Percentiles rank a stretch among this genome's conserved stretches.
phyloP scores from a whole-genome alignment of 148 eudicot species.

The Vaccinium macrocarpon region DNA sequence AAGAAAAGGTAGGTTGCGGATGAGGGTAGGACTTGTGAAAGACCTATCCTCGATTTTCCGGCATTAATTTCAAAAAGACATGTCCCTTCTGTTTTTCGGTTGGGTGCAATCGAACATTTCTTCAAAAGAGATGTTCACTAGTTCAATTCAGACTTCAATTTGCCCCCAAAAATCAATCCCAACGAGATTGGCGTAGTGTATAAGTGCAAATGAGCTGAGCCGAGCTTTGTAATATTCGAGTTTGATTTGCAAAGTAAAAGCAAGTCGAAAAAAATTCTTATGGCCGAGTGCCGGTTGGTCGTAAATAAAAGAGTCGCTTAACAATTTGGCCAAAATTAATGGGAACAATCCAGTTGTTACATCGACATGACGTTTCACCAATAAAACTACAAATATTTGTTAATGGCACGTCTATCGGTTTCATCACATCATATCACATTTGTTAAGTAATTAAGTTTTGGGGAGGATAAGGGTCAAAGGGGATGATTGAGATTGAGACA shows the following conservation, averaged over 20 bases:
- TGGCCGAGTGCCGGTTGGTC: too few relatives aligned
- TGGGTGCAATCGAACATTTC: not conserved
- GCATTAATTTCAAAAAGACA: too few relatives aligned
- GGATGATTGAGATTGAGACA: constrained; percentile 13
- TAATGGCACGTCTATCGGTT: not conserved
- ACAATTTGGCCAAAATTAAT: not conserved
- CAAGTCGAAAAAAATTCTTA: too few relatives aligned
- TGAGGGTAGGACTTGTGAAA: not conserved
- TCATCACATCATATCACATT: constrained; percentile 5
- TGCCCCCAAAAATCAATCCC: too few relatives aligned
- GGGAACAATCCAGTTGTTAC: not conserved
- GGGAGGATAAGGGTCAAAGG: constrained; percentile 18
- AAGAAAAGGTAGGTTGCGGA: not conserved
- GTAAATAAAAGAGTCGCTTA: not conserved
- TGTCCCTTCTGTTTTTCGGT: too few relatives aligned
- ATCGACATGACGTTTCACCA: not conserved
- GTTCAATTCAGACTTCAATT: not conserved
- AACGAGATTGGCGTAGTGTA: too few relatives aligned
- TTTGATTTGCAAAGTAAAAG: too few relatives aligned
- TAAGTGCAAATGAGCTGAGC: too few relatives aligned
- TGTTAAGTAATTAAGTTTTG: constrained; percentile 17
- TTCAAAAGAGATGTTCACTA: not conserved
- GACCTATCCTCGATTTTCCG: not conserved
- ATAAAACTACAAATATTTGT: not conserved
- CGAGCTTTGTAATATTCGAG: too few relatives aligned